Conservation (phyloP, 306 rosid species). For the Lablab purpureus region DNA sequence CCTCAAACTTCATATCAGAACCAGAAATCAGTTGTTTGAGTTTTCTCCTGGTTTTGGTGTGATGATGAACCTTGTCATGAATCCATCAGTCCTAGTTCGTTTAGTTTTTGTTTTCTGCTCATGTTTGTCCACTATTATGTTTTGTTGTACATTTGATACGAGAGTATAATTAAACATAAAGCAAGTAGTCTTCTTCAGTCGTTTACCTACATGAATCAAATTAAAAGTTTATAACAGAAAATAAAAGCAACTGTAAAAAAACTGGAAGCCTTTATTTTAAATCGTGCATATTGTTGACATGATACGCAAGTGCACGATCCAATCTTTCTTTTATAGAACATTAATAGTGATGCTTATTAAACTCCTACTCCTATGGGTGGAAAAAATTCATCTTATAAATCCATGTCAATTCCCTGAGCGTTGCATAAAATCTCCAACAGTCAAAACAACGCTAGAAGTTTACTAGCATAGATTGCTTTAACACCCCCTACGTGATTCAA, state of each 20-base stretch:
- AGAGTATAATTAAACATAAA: background rate
- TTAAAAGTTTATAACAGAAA: background rate
- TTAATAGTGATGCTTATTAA: background rate
- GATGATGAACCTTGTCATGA: constrained; percentile 10
- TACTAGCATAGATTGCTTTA: background rate
- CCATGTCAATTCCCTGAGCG: background rate
- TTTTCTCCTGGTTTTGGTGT: background rate
- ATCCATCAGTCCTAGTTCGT: background rate
- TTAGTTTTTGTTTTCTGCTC: background rate
- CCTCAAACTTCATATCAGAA: constrained; percentile 7
- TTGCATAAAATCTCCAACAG: background rate
- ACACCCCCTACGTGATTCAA: background rate
- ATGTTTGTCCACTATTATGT: background rate
- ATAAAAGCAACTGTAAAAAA: background rate
- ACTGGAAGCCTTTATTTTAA: background rate
- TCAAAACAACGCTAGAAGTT: background rate
- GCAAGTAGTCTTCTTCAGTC: too few species aligned
- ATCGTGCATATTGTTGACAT: background rate
- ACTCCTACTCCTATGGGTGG: background rate
- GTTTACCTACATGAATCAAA: background rate
- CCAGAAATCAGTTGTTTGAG: background rate
- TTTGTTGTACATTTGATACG: background rate
- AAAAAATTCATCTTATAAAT: background rate
- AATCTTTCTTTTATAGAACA: background rate
- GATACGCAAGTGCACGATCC: constrained; percentile 1